A percentile compares a stretch with the other conserved stretches of the same genome.
phyloP scores from a whole-genome alignment of 306 rosid genomes.

The Oxytropis ochrocephala region DNA sequence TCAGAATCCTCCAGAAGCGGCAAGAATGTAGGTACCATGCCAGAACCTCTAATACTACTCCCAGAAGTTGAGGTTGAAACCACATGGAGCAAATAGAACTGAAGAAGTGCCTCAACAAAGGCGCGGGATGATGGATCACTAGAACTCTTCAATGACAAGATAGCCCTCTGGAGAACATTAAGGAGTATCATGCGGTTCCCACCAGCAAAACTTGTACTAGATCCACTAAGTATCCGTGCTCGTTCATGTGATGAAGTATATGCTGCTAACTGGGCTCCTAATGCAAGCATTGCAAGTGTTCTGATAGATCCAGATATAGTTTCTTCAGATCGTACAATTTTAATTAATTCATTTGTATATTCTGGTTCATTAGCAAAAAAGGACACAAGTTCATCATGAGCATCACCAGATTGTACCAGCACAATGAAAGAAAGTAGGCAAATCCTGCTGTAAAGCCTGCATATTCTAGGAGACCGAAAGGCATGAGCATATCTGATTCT shows the following conservation, averaged over 20 bases:
- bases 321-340: slow-evolving; percentile 84
- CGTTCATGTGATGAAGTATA: slow-evolving; percentile 95
- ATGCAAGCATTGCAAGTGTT: slow-evolving; percentile 96
- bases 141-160: slow-evolving; percentile 71
- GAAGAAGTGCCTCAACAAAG: slow-evolving; percentile 98
- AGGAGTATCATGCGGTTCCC: slow-evolving; percentile 94
- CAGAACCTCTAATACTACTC: slow-evolving; percentile 88
- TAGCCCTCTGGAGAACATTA: slow-evolving; percentile 97
- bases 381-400: slow-evolving; percentile 88
- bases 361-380: slow-evolving; percentile 99
- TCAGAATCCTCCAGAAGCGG: slow-evolving; percentile 90
- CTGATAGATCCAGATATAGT: slow-evolving; percentile 81
- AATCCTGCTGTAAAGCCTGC: slow-evolving; percentile 85
- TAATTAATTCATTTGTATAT: slow-evolving; percentile 89
- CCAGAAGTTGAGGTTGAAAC: slow-evolving; percentile 90
- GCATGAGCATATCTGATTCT: slow-evolving; percentile 98
- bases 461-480: slow-evolving; percentile 77
- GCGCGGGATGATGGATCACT: slow-evolving; percentile 87
- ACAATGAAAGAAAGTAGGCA: slow-evolving; percentile 95
- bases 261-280: slow-evolving; percentile 98
- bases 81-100: slow-evolving; percentile 92
- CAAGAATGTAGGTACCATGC: slow-evolving; percentile 97
- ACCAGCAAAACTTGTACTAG: slow-evolving; percentile 87
- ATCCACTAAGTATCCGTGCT: slow-evolving; percentile 88
- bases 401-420: slow-evolving; percentile 92